Evolutionary conservation across 2,329 filamentous ascomycete genomes (phyloP).

Genomic region (Pseudopithomyces maydicus): DNA sequence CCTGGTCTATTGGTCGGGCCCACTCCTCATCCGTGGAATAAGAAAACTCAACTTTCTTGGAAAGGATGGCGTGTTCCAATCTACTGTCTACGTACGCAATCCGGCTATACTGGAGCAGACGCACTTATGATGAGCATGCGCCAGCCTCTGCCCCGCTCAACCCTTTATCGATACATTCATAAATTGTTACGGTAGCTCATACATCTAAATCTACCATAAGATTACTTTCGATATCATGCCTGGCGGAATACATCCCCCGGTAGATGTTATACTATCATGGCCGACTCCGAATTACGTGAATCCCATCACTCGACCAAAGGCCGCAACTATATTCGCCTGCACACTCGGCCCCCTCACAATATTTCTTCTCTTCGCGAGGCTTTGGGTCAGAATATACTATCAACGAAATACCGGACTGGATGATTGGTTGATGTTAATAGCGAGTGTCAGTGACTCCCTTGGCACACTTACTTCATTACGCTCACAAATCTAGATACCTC

Average conservation of each 20-base stretch:
- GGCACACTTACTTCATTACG: not conserved
- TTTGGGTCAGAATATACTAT: conserved; percentile 35
- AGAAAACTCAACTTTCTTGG: not conserved
- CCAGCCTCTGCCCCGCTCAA: conserved; percentile 7
- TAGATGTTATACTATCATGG: conserved; percentile 30
- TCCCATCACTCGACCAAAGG: conserved; percentile 26
- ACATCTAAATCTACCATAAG: not conserved
- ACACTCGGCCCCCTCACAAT: conserved; percentile 30
- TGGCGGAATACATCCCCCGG: conserved; percentile 33
- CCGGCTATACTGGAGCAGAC: not conserved
- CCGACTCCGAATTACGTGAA: conserved; percentile 30
- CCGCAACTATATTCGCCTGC: conserved; percentile 22
- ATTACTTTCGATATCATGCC: conserved; percentile 24
- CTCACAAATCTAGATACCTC: conserved; percentile 22
- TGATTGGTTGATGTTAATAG: conserved; percentile 36
- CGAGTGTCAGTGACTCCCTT: conserved; percentile 22
- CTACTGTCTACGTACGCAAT: not conserved
- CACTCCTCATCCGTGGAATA: no score
- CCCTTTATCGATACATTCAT: not conserved
- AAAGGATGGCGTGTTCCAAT: not conserved
- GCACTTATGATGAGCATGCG: conserved; percentile 11
- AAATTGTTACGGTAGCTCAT: not conserved
- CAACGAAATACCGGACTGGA: conserved; percentile 33
- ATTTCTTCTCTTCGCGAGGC: conserved; percentile 25
- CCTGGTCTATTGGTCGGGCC: no score